Evolutionary conservation across 2,329 filamentous ascomycete genomes (phyloP), one percentile per base, ranked within the genome.

Genomic region (Pleoardoris graminearum): DNA sequence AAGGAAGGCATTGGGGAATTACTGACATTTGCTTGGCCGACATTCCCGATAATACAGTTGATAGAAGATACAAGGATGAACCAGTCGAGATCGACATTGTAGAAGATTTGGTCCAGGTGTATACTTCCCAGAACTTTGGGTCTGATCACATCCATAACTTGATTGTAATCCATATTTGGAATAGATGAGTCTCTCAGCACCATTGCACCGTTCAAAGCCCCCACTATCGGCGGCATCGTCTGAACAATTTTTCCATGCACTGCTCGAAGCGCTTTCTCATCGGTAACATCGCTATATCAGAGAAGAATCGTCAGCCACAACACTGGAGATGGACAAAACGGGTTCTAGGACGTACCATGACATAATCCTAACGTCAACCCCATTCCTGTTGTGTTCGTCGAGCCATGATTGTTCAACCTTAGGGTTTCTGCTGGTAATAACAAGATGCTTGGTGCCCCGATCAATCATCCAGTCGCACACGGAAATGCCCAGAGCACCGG

Each of bases 341-440:
- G n/a, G n/a, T n/a, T 52, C 30, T 1, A 44, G 42, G 8, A 62
- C 38, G 43, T 63, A 57, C 21, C 49, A 38, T 21, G 54, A 4
- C 4, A 36, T 21, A 16, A 48, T 21, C 6, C 43, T 33, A 7
- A 61, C 25, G n/a, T n/a, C n/a, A n/a, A n/a, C n/a, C n/a, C n/a
- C n/a, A n/a, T n/a, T n/a, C n/a, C n/a, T n/a, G n/a, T n/a, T n/a
- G n/a, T n/a, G n/a, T n/a, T n/a, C n/a, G n/a, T n/a, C n/a, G n/a
- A n/a, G n/a, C 38, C 23, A 41, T 22, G 7, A 17, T 17, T 21
- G 22, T 6, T 29, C 27, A 27, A 76, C 50, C 8, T 70, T 61
- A 8, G 75, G 72, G 7, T 65, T 69, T 1, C 78, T 71, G 37
- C 75, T 78, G 0, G 74, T 70, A 4, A 81, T 23, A 3, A 58